Evolutionary conservation across 768 basidiomycete genomes (phyloP).

Genomic region (Cubamyces lactineus): DNA sequence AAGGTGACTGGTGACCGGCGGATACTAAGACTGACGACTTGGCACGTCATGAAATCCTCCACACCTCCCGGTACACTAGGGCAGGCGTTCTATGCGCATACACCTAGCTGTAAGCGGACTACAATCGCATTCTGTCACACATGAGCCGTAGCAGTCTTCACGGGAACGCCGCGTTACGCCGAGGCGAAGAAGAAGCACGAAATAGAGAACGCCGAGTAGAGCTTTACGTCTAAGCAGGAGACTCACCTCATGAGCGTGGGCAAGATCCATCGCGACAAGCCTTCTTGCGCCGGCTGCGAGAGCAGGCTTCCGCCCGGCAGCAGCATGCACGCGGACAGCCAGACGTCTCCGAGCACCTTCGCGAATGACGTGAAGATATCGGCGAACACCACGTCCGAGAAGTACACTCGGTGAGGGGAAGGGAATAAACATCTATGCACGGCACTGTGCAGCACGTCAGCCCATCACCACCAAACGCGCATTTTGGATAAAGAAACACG

Average conservation of each 20-base stretch:
- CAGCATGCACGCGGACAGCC: conserved; percentile 88
- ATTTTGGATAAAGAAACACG: conserved; percentile 37
- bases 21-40: too few relatives aligned
- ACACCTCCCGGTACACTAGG: too few relatives aligned
- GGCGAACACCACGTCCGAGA: conserved; percentile 91
- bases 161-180: neutral
- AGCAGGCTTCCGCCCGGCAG: conserved; percentile 80
- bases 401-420: conserved; percentile 69
- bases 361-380: conserved; percentile 97
- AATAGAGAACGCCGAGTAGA: neutral
- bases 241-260: conserved; percentile 86
- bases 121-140: too few relatives aligned
- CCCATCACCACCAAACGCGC: neutral
- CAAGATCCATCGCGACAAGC: conserved; percentile 73
- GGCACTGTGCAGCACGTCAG: conserved; percentile 48
- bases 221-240: neutral
- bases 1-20: too few relatives aligned
- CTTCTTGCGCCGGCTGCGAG: conserved; percentile 60
- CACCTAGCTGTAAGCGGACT: neutral
- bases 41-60: too few relatives aligned
- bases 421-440: conserved; percentile 76
- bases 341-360: conserved; percentile 93
- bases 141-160: neutral
- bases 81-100: neutral
- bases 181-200: neutral